Evolutionary conservation across 352 stramenopile genomes (phyloP), one percentile per base, ranked within the genome.

Genomic region (Phytophthora kernoviae): DNA sequence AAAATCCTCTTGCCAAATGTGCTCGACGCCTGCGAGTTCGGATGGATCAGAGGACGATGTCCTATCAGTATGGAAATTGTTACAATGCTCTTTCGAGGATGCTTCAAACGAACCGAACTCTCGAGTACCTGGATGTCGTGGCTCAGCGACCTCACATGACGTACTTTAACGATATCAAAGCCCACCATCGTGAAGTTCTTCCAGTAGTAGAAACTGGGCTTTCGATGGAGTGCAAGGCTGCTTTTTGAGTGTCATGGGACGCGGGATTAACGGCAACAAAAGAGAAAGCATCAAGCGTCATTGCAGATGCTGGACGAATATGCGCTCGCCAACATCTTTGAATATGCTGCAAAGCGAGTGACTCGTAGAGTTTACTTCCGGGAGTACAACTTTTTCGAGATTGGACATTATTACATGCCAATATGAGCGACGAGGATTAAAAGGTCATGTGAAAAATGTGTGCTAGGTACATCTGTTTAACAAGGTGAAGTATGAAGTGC

Each of bases 71-170:
- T n/a, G 37, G 60, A 2, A 34, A 58, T 12, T 64, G 42, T 15
- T 68, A 56, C 17, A 33, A 26, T 26, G 50, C 46, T 14, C 12
- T 72, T 6, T 37, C 60, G 21, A 56, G 17, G 4, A 58, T 68
- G 47, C 47, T 72, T 1, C 30, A 57, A 27, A 27, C 45, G 34
- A 72, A 72, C 34, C 45, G 30, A n/a, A 61, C 51, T 1, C 27
- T 72, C 9, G 47, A 64, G 18, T 72, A 68, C 58, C 37, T 72
- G 9, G 63, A 72, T 10, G 32, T 72, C 48, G 41, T 68, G 41
- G 44, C 41, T 3, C 22, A 46, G 27, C 40, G 51, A 17, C 21
- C 42, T 12, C 34, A 72, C 26, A 58, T 64, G 52, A 46, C 11
- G 15, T 5, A 61, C 50, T 68, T 54, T 17, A 60, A 68, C 17